phyloP scores from a whole-genome alignment of 2,329 filamentous ascomycete genomes.

The Cryphonectria nitschkei region DNA sequence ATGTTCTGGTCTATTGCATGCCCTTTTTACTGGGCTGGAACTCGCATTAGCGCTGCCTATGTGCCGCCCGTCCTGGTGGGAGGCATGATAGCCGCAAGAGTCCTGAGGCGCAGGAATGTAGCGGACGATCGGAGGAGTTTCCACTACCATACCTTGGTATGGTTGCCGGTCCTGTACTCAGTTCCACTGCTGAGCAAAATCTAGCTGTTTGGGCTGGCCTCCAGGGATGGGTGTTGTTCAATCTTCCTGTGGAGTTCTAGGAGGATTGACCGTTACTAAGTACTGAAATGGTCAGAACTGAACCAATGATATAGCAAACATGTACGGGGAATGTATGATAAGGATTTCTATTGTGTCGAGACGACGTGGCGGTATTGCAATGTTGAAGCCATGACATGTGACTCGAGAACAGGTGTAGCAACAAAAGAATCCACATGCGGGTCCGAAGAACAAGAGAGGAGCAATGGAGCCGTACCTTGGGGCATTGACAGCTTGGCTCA shows the following conservation, averaged over 20 bases:
- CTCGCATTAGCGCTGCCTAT: neutral
- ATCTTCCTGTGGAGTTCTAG: neutral
- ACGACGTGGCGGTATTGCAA: neutral
- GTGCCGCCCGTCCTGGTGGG: neutral
- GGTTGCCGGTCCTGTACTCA: neutral
- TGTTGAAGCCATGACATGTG: neutral
- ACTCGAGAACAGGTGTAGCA: neutral
- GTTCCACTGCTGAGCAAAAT: neutral
- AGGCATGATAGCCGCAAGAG: neutral
- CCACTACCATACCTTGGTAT: neutral
- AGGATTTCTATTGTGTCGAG: neutral
- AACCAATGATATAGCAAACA: neutral
- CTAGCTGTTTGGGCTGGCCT: neutral
- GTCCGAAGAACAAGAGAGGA: too few species aligned
- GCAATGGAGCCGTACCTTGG: too few species aligned
- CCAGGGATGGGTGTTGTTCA: neutral
- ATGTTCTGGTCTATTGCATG: slow-evolving; percentile 10
- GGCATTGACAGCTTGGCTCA: too few species aligned
- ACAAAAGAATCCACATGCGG: too few species aligned
- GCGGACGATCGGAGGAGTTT: neutral
- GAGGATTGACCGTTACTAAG: neutral
- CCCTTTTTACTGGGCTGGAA: slow-evolving; percentile 3
- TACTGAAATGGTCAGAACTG: neutral
- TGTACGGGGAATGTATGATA: neutral
- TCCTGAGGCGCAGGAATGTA: neutral